These are phyloP conservation scores for Suillus ampliporus DNA, from an alignment of 768 basidiomycete species.

Conservation along the genomic window DNA sequence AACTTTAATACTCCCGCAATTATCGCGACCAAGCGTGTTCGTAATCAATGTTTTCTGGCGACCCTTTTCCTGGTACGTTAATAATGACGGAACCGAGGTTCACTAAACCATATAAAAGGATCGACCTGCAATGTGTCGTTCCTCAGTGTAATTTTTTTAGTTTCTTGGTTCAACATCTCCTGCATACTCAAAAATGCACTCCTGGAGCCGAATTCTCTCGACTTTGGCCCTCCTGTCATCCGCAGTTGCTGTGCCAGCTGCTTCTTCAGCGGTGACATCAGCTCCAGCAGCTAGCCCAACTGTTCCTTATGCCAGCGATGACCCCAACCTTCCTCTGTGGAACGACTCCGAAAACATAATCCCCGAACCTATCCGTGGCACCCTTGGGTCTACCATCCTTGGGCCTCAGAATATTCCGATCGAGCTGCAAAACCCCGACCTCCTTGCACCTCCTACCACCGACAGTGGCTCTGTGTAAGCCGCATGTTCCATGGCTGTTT, in stretches of 20 bases:
- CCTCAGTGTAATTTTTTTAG: conserved; percentile 30
- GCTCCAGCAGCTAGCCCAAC: conserved; percentile 46
- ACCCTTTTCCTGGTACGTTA: conserved; percentile 16
- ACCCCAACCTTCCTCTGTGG: conserved; percentile 55
- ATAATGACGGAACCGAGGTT: conserved; percentile 12
- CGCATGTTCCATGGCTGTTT: neutral
- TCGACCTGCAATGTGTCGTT: neutral
- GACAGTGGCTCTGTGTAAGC: conserved; percentile 58
- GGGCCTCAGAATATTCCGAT: conserved; percentile 63
- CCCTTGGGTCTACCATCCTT: conserved; percentile 52
- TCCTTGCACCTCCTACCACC: conserved; percentile 65
- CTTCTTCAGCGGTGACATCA: conserved; percentile 29
- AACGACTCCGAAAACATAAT: conserved; percentile 28
- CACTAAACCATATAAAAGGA: conserved; percentile 30
- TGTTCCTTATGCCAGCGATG: conserved; percentile 47
- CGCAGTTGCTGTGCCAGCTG: conserved; percentile 21
- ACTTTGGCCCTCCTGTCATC: conserved; percentile 25
- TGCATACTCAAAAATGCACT: conserved; percentile 30
- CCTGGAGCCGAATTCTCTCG: conserved; percentile 35
- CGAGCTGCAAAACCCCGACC: conserved; percentile 61
- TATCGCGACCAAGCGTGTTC: neutral
- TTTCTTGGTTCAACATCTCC: conserved; percentile 7
- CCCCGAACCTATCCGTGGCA: conserved; percentile 51
- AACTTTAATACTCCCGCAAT: neutral
- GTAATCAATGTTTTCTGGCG: conserved; percentile 12